These are phyloP conservation scores for Thraustotheca clavata DNA, from an alignment of 352 stramenopile species.

Conservation along the genomic window DNA sequence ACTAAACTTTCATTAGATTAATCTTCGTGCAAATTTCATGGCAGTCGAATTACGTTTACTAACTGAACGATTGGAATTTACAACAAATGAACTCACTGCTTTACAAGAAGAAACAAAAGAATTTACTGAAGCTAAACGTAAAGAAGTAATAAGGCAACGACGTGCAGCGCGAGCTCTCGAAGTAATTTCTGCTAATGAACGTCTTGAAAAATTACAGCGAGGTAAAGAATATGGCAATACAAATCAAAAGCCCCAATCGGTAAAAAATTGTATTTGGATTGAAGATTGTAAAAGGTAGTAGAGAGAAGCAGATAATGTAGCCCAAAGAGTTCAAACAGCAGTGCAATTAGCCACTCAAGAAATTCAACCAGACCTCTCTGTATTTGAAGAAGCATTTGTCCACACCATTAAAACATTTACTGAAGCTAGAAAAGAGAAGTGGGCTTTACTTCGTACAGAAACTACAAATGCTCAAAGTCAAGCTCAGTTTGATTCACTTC, in stretches of 20 bases:
- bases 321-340: conserved; percentile 7
- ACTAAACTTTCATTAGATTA: conserved; percentile 21
- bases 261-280: conserved; percentile 13
- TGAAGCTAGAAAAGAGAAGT: conserved; percentile 33
- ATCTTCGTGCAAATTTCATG: conserved; percentile 33
- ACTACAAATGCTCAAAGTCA: conserved; percentile 34
- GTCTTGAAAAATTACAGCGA: not conserved
- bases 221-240: conserved; percentile 3
- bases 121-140: conserved; percentile 54
- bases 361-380: conserved; percentile 29
- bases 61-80: conserved; percentile 34
- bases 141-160: conserved; percentile 35
- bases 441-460: conserved; percentile 40
- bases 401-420: conserved; percentile 44
- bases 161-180: conserved; percentile 25
- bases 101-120: conserved; percentile 53
- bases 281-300: not conserved
- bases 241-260: conserved; percentile 19
- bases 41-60: conserved; percentile 40
- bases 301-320: not conserved
- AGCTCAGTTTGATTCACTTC: conserved; percentile 30
- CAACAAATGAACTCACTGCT: conserved; percentile 44
- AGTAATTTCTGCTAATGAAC: conserved; percentile 10
- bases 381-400: conserved; percentile 62
- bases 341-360: conserved; percentile 32